Evolutionary conservation across 371 early-diverging fungal genomes (phyloP), one percentile per base, ranked within the genome.

Genomic region (Syncephalis plumigaleata): DNA sequence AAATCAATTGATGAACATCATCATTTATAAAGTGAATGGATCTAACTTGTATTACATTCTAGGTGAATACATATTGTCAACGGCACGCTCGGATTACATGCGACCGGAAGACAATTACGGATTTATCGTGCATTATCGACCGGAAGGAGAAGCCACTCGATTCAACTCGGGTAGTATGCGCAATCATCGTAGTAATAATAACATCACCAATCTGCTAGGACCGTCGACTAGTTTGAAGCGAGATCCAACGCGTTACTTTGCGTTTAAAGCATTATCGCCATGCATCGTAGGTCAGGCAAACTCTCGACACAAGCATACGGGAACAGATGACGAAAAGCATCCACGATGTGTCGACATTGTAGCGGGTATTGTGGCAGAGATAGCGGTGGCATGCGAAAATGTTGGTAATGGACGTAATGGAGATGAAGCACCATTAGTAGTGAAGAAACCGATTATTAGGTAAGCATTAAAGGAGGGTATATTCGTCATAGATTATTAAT

Each of bases 141-240:
- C 65, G 2, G 55, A 62, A 20, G 74, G 73, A 3, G 73, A 73
- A 51, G 54, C 66, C 5, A 55, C 63, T 2, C 56, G 78, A 13
- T 59, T 71, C 58, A 78, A 78, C 50, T 70, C 71, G 1, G 74
- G 74, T 2, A 74, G 73, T 44, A 66, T 78, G 5, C 61, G 60
- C 1, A 78, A 75, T 46, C 54, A 67, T 17, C 56, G 61, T 18
- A 21, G 15, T 36, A 46, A 42, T 44, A 21, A 20, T 36, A 46
- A 42, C 45, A 16, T 49, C 44, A 25, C 52, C 39, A 36, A 52
- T 48, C 9, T 55, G 20, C 36, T 39, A 21, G 26, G 44, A 39
- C 17, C 48, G 44, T 26, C 49, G 45, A 20, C n/a, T 59, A 60
- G 15, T 51, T 52, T 26, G 59, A 64, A 46, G 62, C 60, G 15